Conservation (phyloP, 306 rosid species). For the Cucurbita maxima region DNA sequence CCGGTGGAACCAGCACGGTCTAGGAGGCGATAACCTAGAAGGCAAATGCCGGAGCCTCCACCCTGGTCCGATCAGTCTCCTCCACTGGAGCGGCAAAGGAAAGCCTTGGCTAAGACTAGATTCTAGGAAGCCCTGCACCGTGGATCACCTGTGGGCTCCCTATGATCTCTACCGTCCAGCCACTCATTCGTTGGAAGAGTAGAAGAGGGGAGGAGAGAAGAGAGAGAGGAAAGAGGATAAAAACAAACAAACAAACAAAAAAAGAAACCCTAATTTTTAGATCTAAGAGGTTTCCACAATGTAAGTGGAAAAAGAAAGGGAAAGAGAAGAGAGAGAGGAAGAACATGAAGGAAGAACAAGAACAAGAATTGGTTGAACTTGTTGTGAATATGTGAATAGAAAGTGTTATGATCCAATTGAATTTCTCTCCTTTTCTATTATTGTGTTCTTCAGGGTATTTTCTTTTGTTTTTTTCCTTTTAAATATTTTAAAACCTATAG, state of each 20-base stretch:
- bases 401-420: too few relatives aligned
- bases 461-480: too few relatives aligned
- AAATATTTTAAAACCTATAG: too few relatives aligned
- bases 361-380: too few relatives aligned
- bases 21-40: constrained; percentile 76
- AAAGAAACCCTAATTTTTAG: background rate
- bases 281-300: too few relatives aligned
- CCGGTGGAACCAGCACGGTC: constrained; percentile 85
- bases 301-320: too few relatives aligned
- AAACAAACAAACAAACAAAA: background rate
- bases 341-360: too few relatives aligned
- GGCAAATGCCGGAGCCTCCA: constrained; percentile 64
- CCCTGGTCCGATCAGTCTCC: constrained; percentile 70
- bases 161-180: constrained; percentile 62
- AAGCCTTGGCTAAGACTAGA: constrained; percentile 90
- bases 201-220: background rate
- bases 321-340: too few relatives aligned
- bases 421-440: too few relatives aligned
- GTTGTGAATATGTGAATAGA: too few relatives aligned
- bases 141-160: constrained; percentile 79
- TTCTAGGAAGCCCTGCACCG: constrained; percentile 64
- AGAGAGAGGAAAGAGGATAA: background rate
- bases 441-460: too few relatives aligned
- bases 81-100: constrained; percentile 94
- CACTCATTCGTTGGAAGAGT: constrained; percentile 53